A percentile compares a stretch with the other conserved stretches of the same genome.
These are phyloP conservation scores for Chaetomium cochliodes DNA, from an alignment of 495 filamentous ascomycete species.

Conservation along the genomic window DNA sequence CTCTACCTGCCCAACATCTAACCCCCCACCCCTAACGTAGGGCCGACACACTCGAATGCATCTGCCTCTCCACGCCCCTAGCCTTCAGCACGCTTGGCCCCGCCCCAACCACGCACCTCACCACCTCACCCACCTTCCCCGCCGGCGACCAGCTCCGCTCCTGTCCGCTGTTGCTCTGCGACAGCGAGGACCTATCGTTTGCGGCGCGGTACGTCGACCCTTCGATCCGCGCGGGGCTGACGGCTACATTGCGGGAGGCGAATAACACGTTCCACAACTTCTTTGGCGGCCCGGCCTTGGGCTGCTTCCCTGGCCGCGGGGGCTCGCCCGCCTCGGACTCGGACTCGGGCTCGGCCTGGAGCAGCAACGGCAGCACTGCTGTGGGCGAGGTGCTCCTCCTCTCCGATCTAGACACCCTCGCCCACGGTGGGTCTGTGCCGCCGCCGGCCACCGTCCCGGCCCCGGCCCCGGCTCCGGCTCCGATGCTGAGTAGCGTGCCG, in stretches of 20 bases:
- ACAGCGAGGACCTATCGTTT: neutral
- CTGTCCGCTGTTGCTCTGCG: slow-evolving; percentile 2
- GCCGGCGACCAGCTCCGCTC: slow-evolving; percentile 2
- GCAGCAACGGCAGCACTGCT: neutral
- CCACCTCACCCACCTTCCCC: neutral
- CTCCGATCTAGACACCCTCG: no score
- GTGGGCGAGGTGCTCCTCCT: no score
- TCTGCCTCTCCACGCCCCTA: neutral
- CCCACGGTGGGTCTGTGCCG: no score
- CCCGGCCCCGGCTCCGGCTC: no score
- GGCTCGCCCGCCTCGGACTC: neutral
- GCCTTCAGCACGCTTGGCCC: neutral
- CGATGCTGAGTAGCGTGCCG: neutral
- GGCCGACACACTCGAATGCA: slow-evolving; percentile 3
- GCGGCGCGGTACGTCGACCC: slow-evolving; percentile 6
- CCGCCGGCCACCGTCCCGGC: no score
- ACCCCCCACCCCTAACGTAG: neutral
- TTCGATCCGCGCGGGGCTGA: neutral
- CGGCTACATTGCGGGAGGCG: neutral
- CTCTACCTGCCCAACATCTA: neutral
- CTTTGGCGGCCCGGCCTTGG: no score
- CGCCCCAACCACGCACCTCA: neutral
- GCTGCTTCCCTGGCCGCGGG: neutral
- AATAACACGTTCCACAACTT: neutral
- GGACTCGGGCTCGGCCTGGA: neutral